Base-by-base conservation (phyloP, 129 eudicot genomes). In the Artemisia argyi region DNA sequence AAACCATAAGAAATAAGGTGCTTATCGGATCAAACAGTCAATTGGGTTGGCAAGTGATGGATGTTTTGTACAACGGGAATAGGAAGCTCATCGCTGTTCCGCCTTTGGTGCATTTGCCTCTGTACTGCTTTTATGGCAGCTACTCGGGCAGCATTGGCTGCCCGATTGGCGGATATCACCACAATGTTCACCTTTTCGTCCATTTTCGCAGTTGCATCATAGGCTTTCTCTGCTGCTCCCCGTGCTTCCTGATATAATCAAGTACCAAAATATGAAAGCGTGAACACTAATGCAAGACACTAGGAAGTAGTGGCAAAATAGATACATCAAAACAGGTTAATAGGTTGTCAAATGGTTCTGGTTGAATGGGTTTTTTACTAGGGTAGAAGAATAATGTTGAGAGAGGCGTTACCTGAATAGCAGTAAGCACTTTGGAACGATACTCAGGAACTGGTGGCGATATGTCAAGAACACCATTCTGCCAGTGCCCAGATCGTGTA, bases 401-500 rank as follows among this genome's bases (percentile, higher is more conserved):
- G 69, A 10, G 42, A 71, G 30, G 52, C 28, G 5, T n/a, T 79
- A 91, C 97, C 93, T 89, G 90, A 72, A 92, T 84, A 1, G 83
- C 85, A 19, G 81, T 85, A 5, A 90, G 84, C 65, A 90, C 97
- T 87, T 85, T 90, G 16, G 91, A 85, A 83, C 87, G 91, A 73
- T 87, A 77, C 24, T 87, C 95, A 13, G 81, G 86, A 48, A 85
- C 79, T 26, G 93, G 87, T 30, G 93, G 79, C 3, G 90, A 90
- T 42, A 83, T 78, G 39, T 92, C 85, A 62, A 87, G 94, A 77
- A 89, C 76, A 51, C 98, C 96, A 54, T 89, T 87, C 73, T 87
- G 85, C 98, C 96, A 92, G 50, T 89, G 91, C 18, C 98, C 96
- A 1, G 98, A 85, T 73, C 85, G 95, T 5, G 95, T 85, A 83